Conservation (phyloP, 495 filamentous ascomycete genomes). For the Lentithecium fluviatile region DNA sequence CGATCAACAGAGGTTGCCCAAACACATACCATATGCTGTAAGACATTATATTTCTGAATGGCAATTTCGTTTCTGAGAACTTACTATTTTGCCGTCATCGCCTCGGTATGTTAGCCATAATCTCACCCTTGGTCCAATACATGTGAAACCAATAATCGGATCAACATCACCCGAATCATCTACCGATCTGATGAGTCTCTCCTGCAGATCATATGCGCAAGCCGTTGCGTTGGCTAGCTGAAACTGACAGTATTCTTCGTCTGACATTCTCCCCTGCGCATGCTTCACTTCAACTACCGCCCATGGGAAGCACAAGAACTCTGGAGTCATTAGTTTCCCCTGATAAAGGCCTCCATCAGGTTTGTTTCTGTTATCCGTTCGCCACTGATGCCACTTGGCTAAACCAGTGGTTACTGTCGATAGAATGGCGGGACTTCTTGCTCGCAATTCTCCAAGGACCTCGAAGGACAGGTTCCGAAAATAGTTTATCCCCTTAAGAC, state of each 20-base stretch:
- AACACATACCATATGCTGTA: too few relatives aligned
- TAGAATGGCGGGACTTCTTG: too few relatives aligned
- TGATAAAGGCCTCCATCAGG: too few relatives aligned
- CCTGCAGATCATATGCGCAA: background rate
- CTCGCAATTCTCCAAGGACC: too few relatives aligned
- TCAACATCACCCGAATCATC: background rate
- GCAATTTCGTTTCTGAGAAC: background rate
- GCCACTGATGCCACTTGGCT: too few relatives aligned
- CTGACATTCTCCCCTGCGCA: background rate
- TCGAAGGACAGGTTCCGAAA: too few relatives aligned
- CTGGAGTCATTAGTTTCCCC: too few relatives aligned
- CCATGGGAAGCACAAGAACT: conserved; percentile 1
- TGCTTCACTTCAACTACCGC: conserved; percentile 6
- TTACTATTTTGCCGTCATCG: conserved; percentile 1
- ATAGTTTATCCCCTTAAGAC: too few relatives aligned
- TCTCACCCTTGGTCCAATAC: conserved; percentile 1
- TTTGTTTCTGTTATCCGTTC: too few relatives aligned
- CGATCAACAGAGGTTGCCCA: too few relatives aligned
- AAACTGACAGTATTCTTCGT: conserved; percentile 5
- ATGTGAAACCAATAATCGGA: conserved; percentile 3
- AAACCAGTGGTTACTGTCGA: too few relatives aligned
- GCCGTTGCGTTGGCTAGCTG: conserved; percentile 2
- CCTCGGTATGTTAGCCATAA: conserved; percentile 4
- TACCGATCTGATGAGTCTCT: conserved; percentile 1
- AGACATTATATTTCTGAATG: too few relatives aligned